These are phyloP conservation scores for Fraxinus xanthoxyloides DNA, from an alignment of 305 asterid species.

Conservation along the genomic window DNA sequence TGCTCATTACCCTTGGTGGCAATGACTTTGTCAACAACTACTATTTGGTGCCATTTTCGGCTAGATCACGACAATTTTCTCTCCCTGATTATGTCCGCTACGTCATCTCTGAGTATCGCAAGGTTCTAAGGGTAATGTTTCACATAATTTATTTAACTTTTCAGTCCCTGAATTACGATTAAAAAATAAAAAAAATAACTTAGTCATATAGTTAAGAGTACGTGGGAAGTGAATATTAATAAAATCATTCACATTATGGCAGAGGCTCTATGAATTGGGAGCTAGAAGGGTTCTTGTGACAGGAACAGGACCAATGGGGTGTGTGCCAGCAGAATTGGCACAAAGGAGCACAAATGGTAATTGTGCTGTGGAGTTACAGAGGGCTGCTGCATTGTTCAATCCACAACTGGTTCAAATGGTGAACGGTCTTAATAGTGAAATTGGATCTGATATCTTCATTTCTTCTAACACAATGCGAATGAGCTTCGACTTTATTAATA, in stretches of 20 bases:
- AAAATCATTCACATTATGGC: constrained; percentile 3
- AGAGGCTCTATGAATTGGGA: constrained; percentile 64
- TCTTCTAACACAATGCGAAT: constrained; percentile 54
- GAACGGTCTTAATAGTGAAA: constrained; percentile 40
- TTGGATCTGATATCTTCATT: constrained; percentile 48
- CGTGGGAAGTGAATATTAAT: neutral
- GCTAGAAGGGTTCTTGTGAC: constrained; percentile 63
- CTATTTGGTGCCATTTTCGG: constrained; percentile 64
- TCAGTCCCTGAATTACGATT: neutral
- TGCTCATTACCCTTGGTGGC: constrained; percentile 71
- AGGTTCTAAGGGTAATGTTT: constrained; percentile 42
- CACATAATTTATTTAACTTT: neutral
- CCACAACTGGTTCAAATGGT: constrained; percentile 55
- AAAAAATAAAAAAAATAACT: neutral
- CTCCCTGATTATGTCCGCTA: constrained; percentile 55
- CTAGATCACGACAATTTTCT: constrained; percentile 60
- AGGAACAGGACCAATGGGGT: constrained; percentile 76
- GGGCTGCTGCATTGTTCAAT: constrained; percentile 56
- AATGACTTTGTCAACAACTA: constrained; percentile 78
- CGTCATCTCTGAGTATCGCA: constrained; percentile 62
- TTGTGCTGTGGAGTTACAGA: constrained; percentile 53
- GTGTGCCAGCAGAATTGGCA: constrained; percentile 76
- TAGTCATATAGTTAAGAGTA: neutral
- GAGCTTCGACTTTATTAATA: constrained; percentile 50
- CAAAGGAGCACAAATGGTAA: constrained; percentile 53